A percentile compares a stretch with the other conserved stretches of the same genome.
These are phyloP conservation scores for Tetrahymena borealis DNA, from an alignment of 73 alveolate species.

Conservation along the genomic window DNA sequence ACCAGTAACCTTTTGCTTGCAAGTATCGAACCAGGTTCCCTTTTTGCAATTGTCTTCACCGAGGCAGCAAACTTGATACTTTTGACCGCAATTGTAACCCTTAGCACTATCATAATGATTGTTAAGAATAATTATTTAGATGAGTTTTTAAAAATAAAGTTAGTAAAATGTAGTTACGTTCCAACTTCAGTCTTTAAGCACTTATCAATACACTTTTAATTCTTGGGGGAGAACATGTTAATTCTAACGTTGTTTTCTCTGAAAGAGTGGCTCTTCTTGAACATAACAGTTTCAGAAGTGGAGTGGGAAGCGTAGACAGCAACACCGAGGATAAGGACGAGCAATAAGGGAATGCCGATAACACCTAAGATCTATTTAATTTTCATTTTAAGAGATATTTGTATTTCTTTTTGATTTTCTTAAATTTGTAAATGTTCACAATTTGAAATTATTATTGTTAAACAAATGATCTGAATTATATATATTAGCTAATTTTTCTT, in stretches of 20 bases:
- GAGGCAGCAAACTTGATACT: neutral
- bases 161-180: neutral
- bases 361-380: neutral
- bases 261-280: neutral
- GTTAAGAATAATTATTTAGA: neutral
- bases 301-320: neutral
- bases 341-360: neutral
- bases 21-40: neutral
- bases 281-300: neutral
- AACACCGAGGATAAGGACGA: neutral
- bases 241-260: neutral
- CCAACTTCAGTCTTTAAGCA: neutral
- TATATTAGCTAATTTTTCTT: too few species aligned
- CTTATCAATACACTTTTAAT: neutral
- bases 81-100: neutral
- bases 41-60: neutral
- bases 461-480: neutral
- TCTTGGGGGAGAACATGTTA: neutral
- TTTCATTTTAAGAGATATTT: neutral
- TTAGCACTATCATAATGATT: neutral
- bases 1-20: constrained; percentile 1
- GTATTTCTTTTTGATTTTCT: neutral
- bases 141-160: neutral
- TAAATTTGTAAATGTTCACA: neutral
- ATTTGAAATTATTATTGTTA: neutral